Conservation (phyloP, 495 filamentous ascomycete species). For the Hypoxylon fuscum region DNA sequence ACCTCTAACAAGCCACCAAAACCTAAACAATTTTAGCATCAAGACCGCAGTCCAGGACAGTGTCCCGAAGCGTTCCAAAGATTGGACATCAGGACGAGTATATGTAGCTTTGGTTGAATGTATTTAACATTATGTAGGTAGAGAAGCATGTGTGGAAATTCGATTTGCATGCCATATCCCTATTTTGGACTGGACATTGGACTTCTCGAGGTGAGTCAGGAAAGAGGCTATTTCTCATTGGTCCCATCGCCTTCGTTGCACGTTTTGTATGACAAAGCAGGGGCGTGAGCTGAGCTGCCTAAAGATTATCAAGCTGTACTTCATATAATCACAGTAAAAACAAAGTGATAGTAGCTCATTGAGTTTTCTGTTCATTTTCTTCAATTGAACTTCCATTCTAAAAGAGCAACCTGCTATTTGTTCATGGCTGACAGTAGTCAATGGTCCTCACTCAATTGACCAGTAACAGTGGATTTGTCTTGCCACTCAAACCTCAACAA, state of each 20-base stretch:
- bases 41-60: neutral
- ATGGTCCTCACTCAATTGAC: conserved; percentile 19
- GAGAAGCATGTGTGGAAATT: neutral
- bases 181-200: neutral
- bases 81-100: too few relatives aligned
- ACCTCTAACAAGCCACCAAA: conserved; percentile 1
- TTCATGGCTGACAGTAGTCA: neutral
- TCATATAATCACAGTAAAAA: too few relatives aligned
- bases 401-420: too few relatives aligned
- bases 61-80: too few relatives aligned
- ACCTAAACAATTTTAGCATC: neutral
- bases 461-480: conserved; percentile 10
- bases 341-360: too few relatives aligned
- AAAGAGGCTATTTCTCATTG: neutral
- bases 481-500: too few relatives aligned
- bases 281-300: neutral
- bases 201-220: neutral
- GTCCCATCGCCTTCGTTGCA: neutral
- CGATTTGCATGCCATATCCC: neutral
- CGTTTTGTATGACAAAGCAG: conserved; percentile 3
- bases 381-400: too few relatives aligned
- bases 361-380: too few relatives aligned
- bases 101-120: too few relatives aligned
- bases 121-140: too few relatives aligned
- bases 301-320: too few relatives aligned